Evolutionary conservation across 495 filamentous ascomycete genomes (phyloP), one percentile per base, ranked within the genome.

Genomic region (Talaromyces stipitatus): DNA sequence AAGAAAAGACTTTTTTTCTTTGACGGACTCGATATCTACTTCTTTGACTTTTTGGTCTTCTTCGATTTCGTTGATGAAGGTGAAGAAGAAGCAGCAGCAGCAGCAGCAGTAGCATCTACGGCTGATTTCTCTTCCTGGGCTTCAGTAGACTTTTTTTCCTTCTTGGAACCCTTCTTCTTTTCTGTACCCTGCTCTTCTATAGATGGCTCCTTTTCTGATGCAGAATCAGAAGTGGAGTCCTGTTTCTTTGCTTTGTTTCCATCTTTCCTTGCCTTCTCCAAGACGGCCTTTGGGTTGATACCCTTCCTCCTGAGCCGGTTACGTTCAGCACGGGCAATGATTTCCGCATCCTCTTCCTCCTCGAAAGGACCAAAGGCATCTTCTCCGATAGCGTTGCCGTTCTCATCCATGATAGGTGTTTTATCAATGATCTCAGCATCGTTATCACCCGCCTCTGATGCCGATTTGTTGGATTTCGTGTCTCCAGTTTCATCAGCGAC

Each of bases 291-390:
- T 3, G 84, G 84, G 76, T 86, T 78, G 28, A 84, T 68, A 26
- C 86, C 86, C 71, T 87, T 89, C 69, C 78, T 81, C 56, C 82
- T 80, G 62, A 85, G 61, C 48, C 72, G 69, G 64, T 77, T 81
- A 46, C 78, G 78, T 65, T 81, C 70, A 16, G 80, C 83, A 28
- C 82, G 78, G 57, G 80, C 77, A 58, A 89, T 83, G 52, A 80
- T 78, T 56, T 76, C 75, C 54, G 69, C 63, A 61, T 89, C 86
- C 54, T 78, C 83, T 27, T 80, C 78, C 20, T 85, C 78, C 52
- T 87, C 83, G 62, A 81, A 89, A 0, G 79, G 81, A 20, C 82
- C 86, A 71, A 89, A 90, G 12, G 72, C 71, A 24, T 80, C 76
- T 3, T 73, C 78, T 23, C 75, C 72, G 28, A 65, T 58, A 50